These are phyloP conservation scores for Aureobasidium sp. DNA, from an alignment of 2,329 filamentous ascomycete genomes.

Conservation along the genomic window DNA sequence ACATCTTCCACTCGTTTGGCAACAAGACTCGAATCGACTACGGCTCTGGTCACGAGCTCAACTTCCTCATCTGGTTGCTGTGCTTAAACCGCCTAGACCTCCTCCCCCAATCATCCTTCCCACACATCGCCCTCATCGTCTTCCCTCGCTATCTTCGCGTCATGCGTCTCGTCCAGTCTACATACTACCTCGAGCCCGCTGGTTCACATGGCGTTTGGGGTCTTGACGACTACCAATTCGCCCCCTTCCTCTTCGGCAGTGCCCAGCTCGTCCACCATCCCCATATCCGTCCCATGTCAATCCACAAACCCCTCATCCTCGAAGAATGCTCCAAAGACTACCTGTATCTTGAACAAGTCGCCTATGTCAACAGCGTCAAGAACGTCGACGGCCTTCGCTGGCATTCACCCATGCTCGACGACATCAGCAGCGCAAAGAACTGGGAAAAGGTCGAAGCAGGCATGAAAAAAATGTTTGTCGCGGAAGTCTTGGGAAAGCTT, in stretches of 20 bases:
- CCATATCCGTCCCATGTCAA: slow-evolving; percentile 45
- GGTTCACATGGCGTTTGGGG: slow-evolving; percentile 46
- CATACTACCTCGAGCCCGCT: slow-evolving; percentile 87
- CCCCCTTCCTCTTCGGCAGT: slow-evolving; percentile 44
- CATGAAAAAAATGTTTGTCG: slow-evolving; percentile 95
- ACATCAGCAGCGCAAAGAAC: slow-evolving; percentile 81
- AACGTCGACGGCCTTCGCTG: slow-evolving; percentile 88
- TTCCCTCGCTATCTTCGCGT: slow-evolving; percentile 76
- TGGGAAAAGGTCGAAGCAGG: slow-evolving; percentile 92
- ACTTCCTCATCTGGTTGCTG: slow-evolving; percentile 95
- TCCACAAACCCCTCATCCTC: slow-evolving; percentile 79
- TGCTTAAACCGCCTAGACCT: slow-evolving; percentile 74
- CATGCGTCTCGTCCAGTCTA: slow-evolving; percentile 81
- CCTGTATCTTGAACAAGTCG: slow-evolving; percentile 85
- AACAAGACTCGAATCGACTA: slow-evolving; percentile 88
- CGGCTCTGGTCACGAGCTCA: slow-evolving; percentile 92
- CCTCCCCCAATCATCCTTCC: slow-evolving; percentile 59
- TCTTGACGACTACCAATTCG: slow-evolving; percentile 46
- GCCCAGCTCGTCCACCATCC: slow-evolving; percentile 57
- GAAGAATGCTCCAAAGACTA: slow-evolving; percentile 81
- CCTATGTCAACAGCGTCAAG: slow-evolving; percentile 93
- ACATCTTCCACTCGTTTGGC: slow-evolving; percentile 76
- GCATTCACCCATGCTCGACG: slow-evolving; percentile 98
- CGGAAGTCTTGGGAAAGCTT: slow-evolving; percentile 84
- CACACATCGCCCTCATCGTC: slow-evolving; percentile 63